Percentiles rank a stretch among this genome's conserved stretches.
Conservation (phyloP, 1,284 basidiomycete genomes). For the Volvariella surrecta region DNA sequence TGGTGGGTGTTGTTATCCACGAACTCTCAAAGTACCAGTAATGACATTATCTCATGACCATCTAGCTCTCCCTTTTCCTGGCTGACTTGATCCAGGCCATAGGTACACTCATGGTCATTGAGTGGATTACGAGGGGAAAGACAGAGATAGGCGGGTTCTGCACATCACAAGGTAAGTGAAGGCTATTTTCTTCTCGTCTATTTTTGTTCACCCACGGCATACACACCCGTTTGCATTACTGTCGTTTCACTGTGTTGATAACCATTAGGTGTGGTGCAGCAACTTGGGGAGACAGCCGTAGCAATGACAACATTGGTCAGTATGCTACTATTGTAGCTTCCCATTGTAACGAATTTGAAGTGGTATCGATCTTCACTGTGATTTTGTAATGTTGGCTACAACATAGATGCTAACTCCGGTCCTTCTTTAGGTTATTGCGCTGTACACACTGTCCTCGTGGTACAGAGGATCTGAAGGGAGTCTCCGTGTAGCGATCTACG, state of each 20-base stretch:
- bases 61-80: constrained; percentile 26
- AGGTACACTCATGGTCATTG: constrained; percentile 24
- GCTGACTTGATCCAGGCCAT: constrained; percentile 26
- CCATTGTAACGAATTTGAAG: too few species aligned
- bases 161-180: constrained; percentile 22
- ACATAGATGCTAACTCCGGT: too few species aligned
- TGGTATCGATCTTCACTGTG: too few species aligned
- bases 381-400: too few species aligned
- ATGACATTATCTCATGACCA: neutral
- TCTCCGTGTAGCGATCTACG: neutral
- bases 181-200: neutral
- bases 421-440: constrained; percentile 24
- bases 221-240: too few species aligned
- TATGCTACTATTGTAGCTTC: constrained; percentile 2
- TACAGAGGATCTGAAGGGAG: too few species aligned
- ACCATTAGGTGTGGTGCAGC: constrained; percentile 24
- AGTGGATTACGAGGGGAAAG: constrained; percentile 25
- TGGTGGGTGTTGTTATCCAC: constrained; percentile 15
- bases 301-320: constrained; percentile 31
- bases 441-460: constrained; percentile 23
- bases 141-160: constrained; percentile 24
- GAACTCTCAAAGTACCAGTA: neutral
- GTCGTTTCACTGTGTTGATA: neutral
- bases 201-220: too few species aligned
- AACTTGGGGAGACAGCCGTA: constrained; percentile 30